Evolutionary conservation across 139 green algal genomes (phyloP).

Genomic region (Astrephomene gubernaculifera): DNA sequence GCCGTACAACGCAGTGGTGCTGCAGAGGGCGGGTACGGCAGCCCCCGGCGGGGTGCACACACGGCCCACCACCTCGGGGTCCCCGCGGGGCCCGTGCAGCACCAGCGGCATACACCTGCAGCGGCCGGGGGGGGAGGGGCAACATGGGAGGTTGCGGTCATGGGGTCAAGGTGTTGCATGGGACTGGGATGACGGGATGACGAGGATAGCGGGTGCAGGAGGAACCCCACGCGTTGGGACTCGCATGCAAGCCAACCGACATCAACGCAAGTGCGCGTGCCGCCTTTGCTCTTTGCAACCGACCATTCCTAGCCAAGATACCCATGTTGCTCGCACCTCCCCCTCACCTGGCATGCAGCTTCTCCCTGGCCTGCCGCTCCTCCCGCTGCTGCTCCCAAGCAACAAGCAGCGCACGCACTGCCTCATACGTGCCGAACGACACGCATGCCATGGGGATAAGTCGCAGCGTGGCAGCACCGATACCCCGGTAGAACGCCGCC

Average conservation of each 20-base stretch:
- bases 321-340: no score
- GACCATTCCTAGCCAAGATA: no score
- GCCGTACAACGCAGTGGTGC: no score
- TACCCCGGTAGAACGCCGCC: constrained; percentile 68
- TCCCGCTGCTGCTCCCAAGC: constrained; percentile 54
- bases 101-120: constrained; percentile 40
- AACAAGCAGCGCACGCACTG: constrained; percentile 57
- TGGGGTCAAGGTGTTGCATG: background rate
- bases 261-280: no score
- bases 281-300: no score
- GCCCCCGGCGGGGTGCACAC: background rate
- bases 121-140: background rate
- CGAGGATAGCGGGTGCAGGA: no score
- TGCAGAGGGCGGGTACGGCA: background rate
- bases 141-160: background rate
- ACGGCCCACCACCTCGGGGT: constrained; percentile 38
- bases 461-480: constrained; percentile 77
- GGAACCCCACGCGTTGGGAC: no score
- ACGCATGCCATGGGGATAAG: constrained; percentile 85
- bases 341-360: background rate
- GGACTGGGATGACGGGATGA: background rate
- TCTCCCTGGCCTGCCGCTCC: constrained; percentile 24
- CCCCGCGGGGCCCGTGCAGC: constrained; percentile 12
- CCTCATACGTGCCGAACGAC: constrained; percentile 87
- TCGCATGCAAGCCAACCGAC: no score